These are phyloP conservation scores for Hymenoscyphus fructigenus DNA, from an alignment of 2,329 filamentous ascomycete species.

Conservation along the genomic window DNA sequence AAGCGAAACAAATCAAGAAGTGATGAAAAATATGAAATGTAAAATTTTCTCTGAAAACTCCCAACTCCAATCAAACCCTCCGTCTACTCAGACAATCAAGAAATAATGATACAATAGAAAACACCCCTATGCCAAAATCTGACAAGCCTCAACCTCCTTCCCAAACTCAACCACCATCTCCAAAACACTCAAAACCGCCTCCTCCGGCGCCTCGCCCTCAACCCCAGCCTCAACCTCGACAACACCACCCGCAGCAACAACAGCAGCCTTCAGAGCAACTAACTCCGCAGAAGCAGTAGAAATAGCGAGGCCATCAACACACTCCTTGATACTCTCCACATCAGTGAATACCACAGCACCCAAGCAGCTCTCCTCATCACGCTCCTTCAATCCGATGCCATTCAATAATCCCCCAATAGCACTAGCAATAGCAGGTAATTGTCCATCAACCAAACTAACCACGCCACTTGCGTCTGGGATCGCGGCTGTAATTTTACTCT, in stretches of 20 bases:
- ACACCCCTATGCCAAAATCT: neutral
- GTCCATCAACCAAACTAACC: neutral
- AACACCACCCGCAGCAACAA: neutral
- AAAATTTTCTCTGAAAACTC: neutral
- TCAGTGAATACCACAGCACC: neutral
- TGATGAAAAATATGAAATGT: too few relatives aligned
- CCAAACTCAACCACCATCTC: neutral
- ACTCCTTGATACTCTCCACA: neutral
- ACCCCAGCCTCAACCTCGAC: neutral
- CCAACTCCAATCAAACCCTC: neutral
- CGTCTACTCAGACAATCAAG: neutral
- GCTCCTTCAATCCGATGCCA: neutral
- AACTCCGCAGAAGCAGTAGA: neutral
- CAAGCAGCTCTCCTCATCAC: neutral
- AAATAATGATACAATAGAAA: neutral
- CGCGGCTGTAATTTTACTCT: neutral
- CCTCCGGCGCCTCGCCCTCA: neutral
- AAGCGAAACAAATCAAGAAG: too few relatives aligned
- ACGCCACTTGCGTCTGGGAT: neutral
- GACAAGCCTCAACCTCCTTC: neutral
- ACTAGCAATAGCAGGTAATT: neutral
- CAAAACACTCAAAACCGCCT: neutral
- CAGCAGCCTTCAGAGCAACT: neutral
- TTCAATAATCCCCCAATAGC: neutral
- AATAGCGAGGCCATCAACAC: neutral